Evolutionary conservation across 2,329 filamentous ascomycete species (phyloP).

Genomic region (Metarhizium sp.): DNA sequence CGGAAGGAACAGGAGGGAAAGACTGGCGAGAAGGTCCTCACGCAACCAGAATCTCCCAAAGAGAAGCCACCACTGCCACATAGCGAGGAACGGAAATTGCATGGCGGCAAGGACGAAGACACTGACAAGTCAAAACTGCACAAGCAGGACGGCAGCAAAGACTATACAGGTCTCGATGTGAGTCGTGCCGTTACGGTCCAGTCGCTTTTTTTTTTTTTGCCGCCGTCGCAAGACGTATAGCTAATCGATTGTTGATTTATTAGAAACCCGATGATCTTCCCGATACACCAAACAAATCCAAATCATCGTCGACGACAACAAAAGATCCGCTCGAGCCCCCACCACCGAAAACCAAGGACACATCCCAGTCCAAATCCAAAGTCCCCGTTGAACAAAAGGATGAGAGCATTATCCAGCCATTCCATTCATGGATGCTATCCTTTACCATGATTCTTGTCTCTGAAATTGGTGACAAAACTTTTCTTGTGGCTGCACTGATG

Average conservation of each 20-base stretch:
- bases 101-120: constrained; percentile 29
- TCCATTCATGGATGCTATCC: constrained; percentile 85
- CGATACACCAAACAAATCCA: constrained; percentile 64
- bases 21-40: constrained; percentile 57
- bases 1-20: constrained; percentile 58
- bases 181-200: background rate
- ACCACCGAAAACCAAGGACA: constrained; percentile 12
- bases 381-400: constrained; percentile 30
- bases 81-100: constrained; percentile 65
- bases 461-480: constrained; percentile 97
- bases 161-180: constrained; percentile 28
- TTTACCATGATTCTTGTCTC: constrained; percentile 97
- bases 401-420: constrained; percentile 62
- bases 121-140: constrained; percentile 32
- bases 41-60: constrained; percentile 75
- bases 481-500: constrained; percentile 94
- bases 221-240: background rate
- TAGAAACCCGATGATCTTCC: constrained; percentile 79
- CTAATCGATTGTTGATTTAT: background rate
- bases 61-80: constrained; percentile 75
- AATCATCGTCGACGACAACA: constrained; percentile 53
- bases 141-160: constrained; percentile 26
- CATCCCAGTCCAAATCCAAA: background rate
- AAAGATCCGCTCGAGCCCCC: constrained; percentile 3
- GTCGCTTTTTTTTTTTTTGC: background rate